Evolutionary conservation across 805 yeast genomes (phyloP), one percentile per base, ranked within the genome.

Genomic region (Hanseniaspora thailandica): DNA sequence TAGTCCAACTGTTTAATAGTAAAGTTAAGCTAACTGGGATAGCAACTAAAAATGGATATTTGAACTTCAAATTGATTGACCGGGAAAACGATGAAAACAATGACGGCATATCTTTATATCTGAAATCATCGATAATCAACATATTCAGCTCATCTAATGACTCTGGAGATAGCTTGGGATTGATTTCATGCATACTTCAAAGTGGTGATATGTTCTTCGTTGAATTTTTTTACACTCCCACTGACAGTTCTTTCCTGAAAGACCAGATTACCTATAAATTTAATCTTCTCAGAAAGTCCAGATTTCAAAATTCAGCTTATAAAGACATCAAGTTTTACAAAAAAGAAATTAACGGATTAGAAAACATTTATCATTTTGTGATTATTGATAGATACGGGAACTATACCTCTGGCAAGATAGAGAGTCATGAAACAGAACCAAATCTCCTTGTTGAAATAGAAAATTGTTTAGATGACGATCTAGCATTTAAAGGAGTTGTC

Each of bases 301-400:
- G 9, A 19, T 50, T 50, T 43, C 54, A 50, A 43, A 31, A 50
- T 17, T 40, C 43, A 26, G 30, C 45, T 13, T 43, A 34, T 17
- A 26, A 34, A 26, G 54, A 43, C n/a, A 34, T 50, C 6, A 50
- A 43, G 19, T 25, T 35, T 22, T 12, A 31, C 30, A 39, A 26
- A n/a, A 28, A 19, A 3, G 33, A 30, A 3, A 13, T 39, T 5
- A 7, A 7, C 8, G 33, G 26, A 10, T 10, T 12, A 1, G 3
- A 22, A 4, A 15, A 26, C 17, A 7, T 20, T 2, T 48, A 41
- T 13, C 4, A 34, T 7, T 41, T 50, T 50, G 47, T 43, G 26
- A 13, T 43, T n/a, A 23, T 50, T 12, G 54, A 50, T 12, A 50
- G 54, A 43, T 50, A 50, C 15, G 54, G 54, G 5, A 50, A 50